These are phyloP conservation scores for Rhizopus sp. DNA, from an alignment of 371 early-diverging fungal species.

Conservation along the genomic window DNA sequence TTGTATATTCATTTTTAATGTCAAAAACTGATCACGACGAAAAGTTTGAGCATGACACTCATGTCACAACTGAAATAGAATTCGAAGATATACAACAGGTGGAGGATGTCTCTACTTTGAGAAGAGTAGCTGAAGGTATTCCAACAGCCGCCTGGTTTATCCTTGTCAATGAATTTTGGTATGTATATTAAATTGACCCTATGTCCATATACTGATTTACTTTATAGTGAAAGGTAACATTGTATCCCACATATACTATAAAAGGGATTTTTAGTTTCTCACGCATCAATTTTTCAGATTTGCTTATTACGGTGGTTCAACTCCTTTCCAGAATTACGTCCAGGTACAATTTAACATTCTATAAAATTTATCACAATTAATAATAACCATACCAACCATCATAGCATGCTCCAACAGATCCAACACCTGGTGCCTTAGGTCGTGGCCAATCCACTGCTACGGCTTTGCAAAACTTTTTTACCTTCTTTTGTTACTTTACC, in stretches of 20 bases:
- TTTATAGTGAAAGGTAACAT: slow-evolving; percentile 25
- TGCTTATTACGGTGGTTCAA: slow-evolving; percentile 73
- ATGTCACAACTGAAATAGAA: slow-evolving; percentile 21
- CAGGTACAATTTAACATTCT: slow-evolving; percentile 20
- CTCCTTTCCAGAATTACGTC: slow-evolving; percentile 66
- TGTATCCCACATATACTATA: slow-evolving; percentile 6
- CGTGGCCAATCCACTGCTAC: slow-evolving; percentile 61
- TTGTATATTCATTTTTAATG: background rate
- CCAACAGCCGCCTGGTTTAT: slow-evolving; percentile 58
- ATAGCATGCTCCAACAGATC: slow-evolving; percentile 23
- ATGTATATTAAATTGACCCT: slow-evolving; percentile 2
- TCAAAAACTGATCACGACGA: slow-evolving; percentile 13
- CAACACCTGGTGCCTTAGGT: slow-evolving; percentile 33
- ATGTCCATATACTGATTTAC: slow-evolving; percentile 1
- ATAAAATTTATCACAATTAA: background rate
- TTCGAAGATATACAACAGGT: slow-evolving; percentile 13
- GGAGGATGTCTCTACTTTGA: slow-evolving; percentile 10
- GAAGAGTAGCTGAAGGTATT: slow-evolving; percentile 43
- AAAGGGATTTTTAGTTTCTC: slow-evolving; percentile 9
- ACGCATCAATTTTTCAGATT: slow-evolving; percentile 43
- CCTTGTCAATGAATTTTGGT: slow-evolving; percentile 50
- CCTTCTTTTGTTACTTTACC: slow-evolving; percentile 76
- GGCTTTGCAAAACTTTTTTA: slow-evolving; percentile 70
- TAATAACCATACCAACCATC: background rate
- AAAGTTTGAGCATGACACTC: slow-evolving; percentile 20